These are phyloP conservation scores for Curvularia sp. DNA, from an alignment of 2,329 filamentous ascomycete species.

Conservation along the genomic window DNA sequence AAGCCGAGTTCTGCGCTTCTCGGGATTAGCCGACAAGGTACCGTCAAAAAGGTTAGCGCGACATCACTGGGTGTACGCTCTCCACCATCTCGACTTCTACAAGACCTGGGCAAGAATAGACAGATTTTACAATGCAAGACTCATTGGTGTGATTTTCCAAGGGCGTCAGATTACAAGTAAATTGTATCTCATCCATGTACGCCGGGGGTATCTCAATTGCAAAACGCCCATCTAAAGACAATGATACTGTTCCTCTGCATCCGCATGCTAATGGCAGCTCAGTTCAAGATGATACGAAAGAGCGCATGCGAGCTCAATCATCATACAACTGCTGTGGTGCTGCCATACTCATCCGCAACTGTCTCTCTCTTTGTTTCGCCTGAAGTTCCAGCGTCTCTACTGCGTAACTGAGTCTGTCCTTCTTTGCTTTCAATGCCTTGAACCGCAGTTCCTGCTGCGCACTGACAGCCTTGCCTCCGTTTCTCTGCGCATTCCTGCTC, in stretches of 20 bases:
- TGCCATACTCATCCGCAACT: slow-evolving; percentile 76
- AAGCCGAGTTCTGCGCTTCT: slow-evolving; percentile 40
- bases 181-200: slow-evolving; percentile 3
- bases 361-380: slow-evolving; percentile 76
- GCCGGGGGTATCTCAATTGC: slow-evolving; percentile 41
- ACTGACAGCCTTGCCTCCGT: slow-evolving; percentile 45
- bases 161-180: neutral
- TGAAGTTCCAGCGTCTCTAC: slow-evolving; percentile 87
- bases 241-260: neutral
- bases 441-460: slow-evolving; percentile 64
- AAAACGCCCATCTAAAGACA: slow-evolving; percentile 31
- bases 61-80: neutral
- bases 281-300: neutral
- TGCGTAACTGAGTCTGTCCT: slow-evolving; percentile 84
- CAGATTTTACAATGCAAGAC: neutral
- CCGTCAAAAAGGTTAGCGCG: slow-evolving; percentile 15
- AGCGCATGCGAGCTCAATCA: slow-evolving; percentile 27
- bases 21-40: slow-evolving; percentile 26
- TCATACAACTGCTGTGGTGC: slow-evolving; percentile 53
- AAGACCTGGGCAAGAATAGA: neutral
- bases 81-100: neutral
- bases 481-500: slow-evolving; percentile 32
- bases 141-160: neutral
- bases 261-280: neutral
- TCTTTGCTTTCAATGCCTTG: slow-evolving; percentile 77